A percentile compares a stretch with the other conserved stretches of the same genome.
phyloP scores from a whole-genome alignment of 1,139 yeast genomes.

The Suhomyces wounanorum region DNA sequence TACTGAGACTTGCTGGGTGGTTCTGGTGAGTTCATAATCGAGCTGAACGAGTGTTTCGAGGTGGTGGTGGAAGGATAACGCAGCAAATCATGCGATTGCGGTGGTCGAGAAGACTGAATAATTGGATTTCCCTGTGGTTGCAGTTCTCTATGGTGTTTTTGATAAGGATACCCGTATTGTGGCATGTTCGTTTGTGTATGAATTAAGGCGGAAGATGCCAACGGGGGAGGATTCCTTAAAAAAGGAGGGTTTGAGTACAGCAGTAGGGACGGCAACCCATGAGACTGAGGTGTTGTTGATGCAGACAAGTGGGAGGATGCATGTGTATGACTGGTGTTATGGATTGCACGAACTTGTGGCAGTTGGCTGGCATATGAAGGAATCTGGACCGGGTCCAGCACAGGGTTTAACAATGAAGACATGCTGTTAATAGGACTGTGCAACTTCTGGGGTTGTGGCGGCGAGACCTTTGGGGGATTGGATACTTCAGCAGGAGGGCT shows the following conservation, averaged over 20 bases:
- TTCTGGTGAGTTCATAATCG: constrained; percentile 8
- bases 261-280: constrained; percentile 3
- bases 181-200: constrained; percentile 5
- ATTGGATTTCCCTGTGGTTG: background rate
- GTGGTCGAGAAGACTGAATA: background rate
- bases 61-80: background rate
- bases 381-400: background rate
- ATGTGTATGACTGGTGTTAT: background rate
- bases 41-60: background rate
- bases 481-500: constrained; percentile 2
- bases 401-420: constrained; percentile 10
- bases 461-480: constrained; percentile 4
- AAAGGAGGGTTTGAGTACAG: constrained; percentile 4
- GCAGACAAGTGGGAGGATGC: background rate
- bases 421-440: constrained; percentile 12
- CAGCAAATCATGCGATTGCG: background rate
- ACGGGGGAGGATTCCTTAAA: constrained; percentile 3
- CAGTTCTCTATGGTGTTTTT: background rate
- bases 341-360: background rate
- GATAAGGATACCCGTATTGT: constrained; percentile 5
- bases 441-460: background rate
- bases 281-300: constrained; percentile 1
- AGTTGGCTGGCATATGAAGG: background rate
- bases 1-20: background rate
- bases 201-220: constrained; percentile 10